Percentiles rank a stretch among this genome's conserved stretches.
Evolutionary conservation across 768 basidiomycete species (phyloP).

Genomic region (Scleroderma bovista): DNA sequence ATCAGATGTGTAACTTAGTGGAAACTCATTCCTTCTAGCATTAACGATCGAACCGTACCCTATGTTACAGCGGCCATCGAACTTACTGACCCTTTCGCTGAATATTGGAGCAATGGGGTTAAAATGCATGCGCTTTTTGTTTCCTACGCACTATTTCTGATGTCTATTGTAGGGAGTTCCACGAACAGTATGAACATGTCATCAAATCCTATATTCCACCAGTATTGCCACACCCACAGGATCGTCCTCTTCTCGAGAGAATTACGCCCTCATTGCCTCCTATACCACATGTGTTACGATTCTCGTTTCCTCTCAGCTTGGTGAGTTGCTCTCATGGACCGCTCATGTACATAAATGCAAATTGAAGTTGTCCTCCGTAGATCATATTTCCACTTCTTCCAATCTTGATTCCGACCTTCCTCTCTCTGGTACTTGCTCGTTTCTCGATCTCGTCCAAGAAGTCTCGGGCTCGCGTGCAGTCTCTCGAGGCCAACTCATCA

Average conservation of each 20-base stretch:
- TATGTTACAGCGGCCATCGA: slow-evolving; percentile 77
- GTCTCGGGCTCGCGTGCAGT: slow-evolving; percentile 60
- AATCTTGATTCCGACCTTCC: slow-evolving; percentile 53
- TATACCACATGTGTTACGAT: slow-evolving; percentile 55
- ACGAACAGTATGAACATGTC: slow-evolving; percentile 51
- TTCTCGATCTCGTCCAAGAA: slow-evolving; percentile 51
- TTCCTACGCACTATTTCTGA: slow-evolving; percentile 1
- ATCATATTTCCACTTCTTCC: slow-evolving; percentile 54
- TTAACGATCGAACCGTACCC: slow-evolving; percentile 78
- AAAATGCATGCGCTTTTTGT: slow-evolving; percentile 42
- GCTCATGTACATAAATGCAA: too few species aligned
- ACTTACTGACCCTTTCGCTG: slow-evolving; percentile 56
- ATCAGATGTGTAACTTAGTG: not conserved
- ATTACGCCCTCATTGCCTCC: slow-evolving; percentile 37
- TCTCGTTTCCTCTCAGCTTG: slow-evolving; percentile 64
- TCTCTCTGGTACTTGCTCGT: slow-evolving; percentile 49
- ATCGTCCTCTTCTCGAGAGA: slow-evolving; percentile 42
- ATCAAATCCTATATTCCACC: slow-evolving; percentile 50
- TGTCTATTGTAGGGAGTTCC: slow-evolving; percentile 40
- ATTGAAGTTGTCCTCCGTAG: slow-evolving; percentile 25
- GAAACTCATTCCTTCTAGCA: slow-evolving; percentile 29
- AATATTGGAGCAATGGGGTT: slow-evolving; percentile 51
- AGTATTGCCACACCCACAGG: slow-evolving; percentile 31
- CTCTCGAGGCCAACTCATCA: slow-evolving; percentile 51
- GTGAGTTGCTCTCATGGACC: slow-evolving; percentile 34